Evolutionary conservation across 768 basidiomycete genomes (phyloP).

Genomic region (Agrocybe pediades): DNA sequence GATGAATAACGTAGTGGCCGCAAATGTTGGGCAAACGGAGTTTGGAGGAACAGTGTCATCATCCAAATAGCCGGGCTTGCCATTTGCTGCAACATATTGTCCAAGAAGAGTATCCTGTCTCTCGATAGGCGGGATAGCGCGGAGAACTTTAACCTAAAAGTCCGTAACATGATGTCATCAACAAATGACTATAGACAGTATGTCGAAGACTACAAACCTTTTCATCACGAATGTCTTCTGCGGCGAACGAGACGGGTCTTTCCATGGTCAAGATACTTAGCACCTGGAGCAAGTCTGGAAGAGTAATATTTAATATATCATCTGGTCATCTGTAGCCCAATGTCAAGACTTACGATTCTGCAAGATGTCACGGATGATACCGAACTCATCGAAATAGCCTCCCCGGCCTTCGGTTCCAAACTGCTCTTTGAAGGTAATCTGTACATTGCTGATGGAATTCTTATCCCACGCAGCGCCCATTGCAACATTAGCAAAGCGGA

Average conservation of each 20-base stretch:
- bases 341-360: conserved; percentile 85
- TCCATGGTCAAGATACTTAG: conserved; percentile 97
- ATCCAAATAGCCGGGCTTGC: conserved; percentile 99
- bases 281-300: conserved; percentile 88
- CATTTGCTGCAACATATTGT: conserved; percentile 87
- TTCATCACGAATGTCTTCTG: conserved; percentile 98
- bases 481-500: conserved; percentile 94
- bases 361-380: conserved; percentile 95
- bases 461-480: conserved; percentile 92
- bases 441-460: conserved; percentile 93
- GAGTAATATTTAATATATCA: conserved; percentile 13
- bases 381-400: conserved; percentile 99
- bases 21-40: conserved; percentile 94
- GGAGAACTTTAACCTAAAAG: conserved; percentile 90
- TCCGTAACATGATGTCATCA: conserved; percentile 1
- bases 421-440: conserved; percentile 99
- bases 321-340: conserved; percentile 9
- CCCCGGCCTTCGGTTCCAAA: conserved; percentile 99
- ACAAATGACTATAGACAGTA: conserved; percentile 3
- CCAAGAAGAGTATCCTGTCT: conserved; percentile 84
- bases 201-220: conserved; percentile 57
- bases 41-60: conserved; percentile 92
- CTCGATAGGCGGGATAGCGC: conserved; percentile 83
- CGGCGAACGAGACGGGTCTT: conserved; percentile 93
- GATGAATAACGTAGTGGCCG: conserved; percentile 88